Evolutionary conservation across 2,329 filamentous ascomycete genomes (phyloP), one percentile per base, ranked within the genome.

Genomic region (Fusarium staphyleae): DNA sequence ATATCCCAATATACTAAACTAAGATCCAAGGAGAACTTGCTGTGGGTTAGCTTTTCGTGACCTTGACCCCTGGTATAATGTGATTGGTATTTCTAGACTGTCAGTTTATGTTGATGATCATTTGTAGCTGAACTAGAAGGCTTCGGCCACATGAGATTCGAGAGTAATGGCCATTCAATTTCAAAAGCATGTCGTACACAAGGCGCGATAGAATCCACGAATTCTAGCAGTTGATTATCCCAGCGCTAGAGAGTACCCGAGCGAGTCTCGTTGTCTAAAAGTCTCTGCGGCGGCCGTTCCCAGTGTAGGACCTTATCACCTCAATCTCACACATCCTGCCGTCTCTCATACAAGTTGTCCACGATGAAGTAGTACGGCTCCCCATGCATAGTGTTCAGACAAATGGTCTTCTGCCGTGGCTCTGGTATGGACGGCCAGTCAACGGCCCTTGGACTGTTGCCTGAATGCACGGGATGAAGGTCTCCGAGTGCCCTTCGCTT

Each of bases 251-350:
- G 13, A 61, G 57, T 16, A 53, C 14, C 6, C 55, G 36, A n/a
- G n/a, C n/a, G n/a, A 28, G 9, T 48, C 5, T 46, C 42, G 2
- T 39, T 37, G 5, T 58, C 41, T 5, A 61, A 28, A 24, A 47
- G n/a, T n/a, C 19, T 52, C 46, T 63, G 61, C 19, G 60, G 49
- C 18, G 63, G 66, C 10, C 63, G 54, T 60, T 68, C 57, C 66
- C 66, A 69, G 26, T 61, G 61, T 14, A 69, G 24, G 41, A 54
- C 57, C 29, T 52, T 56, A 10, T 22, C 53, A 5, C 60, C 55
- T 30, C 55, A 61, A 42, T 51, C 29, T 48, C 32, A 19, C 18
- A 66, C 30, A 35, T 52, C 51, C 51, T 60, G 30, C n/a, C 52
- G 43, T 18, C 43, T 59, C 47, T 63, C 55, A 45, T 50, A 44